Conservation (phyloP, 2,329 filamentous ascomycete species). For the Xylariaceae sp. region DNA sequence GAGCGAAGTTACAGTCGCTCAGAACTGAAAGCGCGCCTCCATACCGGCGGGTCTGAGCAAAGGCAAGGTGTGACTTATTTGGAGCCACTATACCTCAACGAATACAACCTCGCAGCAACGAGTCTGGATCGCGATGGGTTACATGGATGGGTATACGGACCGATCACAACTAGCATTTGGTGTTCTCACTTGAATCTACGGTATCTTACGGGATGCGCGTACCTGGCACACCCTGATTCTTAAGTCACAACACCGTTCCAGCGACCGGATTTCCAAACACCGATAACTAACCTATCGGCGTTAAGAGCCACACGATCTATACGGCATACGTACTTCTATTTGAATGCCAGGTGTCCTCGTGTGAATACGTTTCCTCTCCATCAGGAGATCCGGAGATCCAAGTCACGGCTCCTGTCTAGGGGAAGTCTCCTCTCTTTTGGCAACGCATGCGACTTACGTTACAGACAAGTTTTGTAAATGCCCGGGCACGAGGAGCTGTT, state of each 20-base stretch:
- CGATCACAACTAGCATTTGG: background rate
- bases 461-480: background rate
- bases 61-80: background rate
- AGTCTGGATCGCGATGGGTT: background rate
- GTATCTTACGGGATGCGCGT: background rate
- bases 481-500: background rate
- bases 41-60: background rate
- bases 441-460: background rate
- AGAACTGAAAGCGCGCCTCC: background rate
- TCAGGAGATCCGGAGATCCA: background rate
- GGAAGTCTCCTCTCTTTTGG: conserved; percentile 1
- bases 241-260: conserved; percentile 14
- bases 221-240: conserved; percentile 5
- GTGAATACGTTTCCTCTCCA: background rate
- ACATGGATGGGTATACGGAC: background rate
- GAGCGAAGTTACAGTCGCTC: background rate
- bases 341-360: background rate
- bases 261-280: conserved; percentile 15
- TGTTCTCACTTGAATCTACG: background rate
- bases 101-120: background rate
- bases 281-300: conserved; percentile 10
- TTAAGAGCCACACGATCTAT: conserved; percentile 10
- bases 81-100: background rate
- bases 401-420: conserved; percentile 3
- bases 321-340: background rate